Evolutionary conservation across 2,329 filamentous ascomycete genomes (phyloP).

Genomic region (Clathrospora elynae): DNA sequence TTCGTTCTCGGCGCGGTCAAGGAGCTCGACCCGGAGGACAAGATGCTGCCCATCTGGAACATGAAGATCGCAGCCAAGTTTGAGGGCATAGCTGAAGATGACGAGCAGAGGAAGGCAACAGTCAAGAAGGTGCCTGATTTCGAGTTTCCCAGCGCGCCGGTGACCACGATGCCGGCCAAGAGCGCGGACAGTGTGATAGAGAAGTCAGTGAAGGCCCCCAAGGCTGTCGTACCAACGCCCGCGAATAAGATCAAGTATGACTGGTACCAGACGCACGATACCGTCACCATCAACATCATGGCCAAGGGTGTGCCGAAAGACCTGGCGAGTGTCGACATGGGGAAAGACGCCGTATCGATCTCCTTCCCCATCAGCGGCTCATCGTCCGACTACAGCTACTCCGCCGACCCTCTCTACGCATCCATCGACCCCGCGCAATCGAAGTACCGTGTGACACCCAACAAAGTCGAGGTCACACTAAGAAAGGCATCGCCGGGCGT

Average conservation of each 20-base stretch:
- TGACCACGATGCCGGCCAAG: slow-evolving; percentile 16
- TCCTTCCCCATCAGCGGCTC: slow-evolving; percentile 62
- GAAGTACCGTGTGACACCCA: slow-evolving; percentile 69
- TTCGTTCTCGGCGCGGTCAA: slow-evolving; percentile 67
- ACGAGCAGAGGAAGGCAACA: slow-evolving; percentile 50
- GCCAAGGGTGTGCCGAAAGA: slow-evolving; percentile 68
- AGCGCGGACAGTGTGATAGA: slow-evolving; percentile 3
- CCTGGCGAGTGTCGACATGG: slow-evolving; percentile 58
- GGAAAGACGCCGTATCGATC: slow-evolving; percentile 57
- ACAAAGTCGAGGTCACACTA: slow-evolving; percentile 79
- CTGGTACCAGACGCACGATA: slow-evolving; percentile 69
- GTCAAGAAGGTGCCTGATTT: slow-evolving; percentile 59
- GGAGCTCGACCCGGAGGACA: slow-evolving; percentile 59
- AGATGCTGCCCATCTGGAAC: slow-evolving; percentile 62
- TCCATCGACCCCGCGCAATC: slow-evolving; percentile 66
- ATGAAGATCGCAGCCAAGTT: slow-evolving; percentile 61
- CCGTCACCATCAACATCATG: slow-evolving; percentile 67
- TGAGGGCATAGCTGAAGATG: slow-evolving; percentile 55
- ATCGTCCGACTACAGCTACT: slow-evolving; percentile 63
- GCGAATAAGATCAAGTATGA: slow-evolving; percentile 68
- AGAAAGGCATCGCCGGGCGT: slow-evolving; percentile 67
- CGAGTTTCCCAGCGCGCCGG: slow-evolving; percentile 50
- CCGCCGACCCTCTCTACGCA: slow-evolving; percentile 69
- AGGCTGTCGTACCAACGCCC: slow-evolving; percentile 48
- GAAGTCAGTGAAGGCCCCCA: slow-evolving; percentile 31